Evolutionary conservation across 805 yeast genomes (phyloP), one percentile per base, ranked within the genome.

Genomic region (Candida vartiovaarae): DNA sequence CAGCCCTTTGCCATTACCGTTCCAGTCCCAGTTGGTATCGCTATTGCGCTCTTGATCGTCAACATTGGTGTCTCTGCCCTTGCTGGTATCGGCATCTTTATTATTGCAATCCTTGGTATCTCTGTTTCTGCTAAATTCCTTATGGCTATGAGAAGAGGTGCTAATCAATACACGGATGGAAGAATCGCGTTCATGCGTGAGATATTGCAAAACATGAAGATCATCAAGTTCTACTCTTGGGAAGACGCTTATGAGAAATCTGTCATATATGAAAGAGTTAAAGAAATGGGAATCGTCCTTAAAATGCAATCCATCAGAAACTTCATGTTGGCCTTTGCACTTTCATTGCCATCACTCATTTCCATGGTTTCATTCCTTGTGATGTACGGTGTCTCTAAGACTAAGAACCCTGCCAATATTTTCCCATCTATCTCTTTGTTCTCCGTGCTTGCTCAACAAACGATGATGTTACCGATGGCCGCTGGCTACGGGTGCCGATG

Each of bases 181-280:
- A 78, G 98, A 56, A 87, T 90, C 24, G 72, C 78, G 38, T 70
- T 76, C 39, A 80, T 88, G 60, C 82, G 85, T 51, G 98, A 90
- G 61, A 76, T 88, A 27, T 68, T 90, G 50, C 79, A 75, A 56
- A 79, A 84, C 51, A 76, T 90, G 72, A 86, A 84, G 57, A 74
- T 83, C 67, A 85, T 90, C 62, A 90, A 90, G 66, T 84, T 75
- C 60, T 90, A 89, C 60, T 85, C 95, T 1, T 90, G 96, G 96
- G 97, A 90, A 64, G 71, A 70, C 30, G 88, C 96, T 1, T 90
- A 87, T 59, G 70, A 72, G 42, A 61, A 71, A 8, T 66, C 72
- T 41, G 73, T 90, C 32, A 56, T 76, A 11, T 71, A 68, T 9
- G 68, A 76, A 26, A 75, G 97, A 59, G 54, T 58, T 0, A 57